Percentiles rank a stretch among this genome's conserved stretches.
These are phyloP conservation scores for Zymoseptoria ardabiliae DNA, from an alignment of 2,329 filamentous ascomycete species.

Conservation along the genomic window DNA sequence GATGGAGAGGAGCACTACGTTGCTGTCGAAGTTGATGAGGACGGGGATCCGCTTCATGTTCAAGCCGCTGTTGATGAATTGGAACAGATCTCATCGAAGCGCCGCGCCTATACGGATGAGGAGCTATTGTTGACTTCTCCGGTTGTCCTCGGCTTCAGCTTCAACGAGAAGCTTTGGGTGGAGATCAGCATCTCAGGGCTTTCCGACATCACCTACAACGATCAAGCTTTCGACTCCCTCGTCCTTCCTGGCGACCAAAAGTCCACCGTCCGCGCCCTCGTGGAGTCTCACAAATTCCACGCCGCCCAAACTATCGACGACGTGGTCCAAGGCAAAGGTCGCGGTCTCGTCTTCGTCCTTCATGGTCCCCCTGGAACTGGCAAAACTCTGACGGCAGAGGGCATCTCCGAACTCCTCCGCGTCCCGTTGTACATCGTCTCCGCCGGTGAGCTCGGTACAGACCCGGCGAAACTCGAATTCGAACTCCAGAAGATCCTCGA, in stretches of 20 bases:
- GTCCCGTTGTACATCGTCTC: constrained; percentile 78
- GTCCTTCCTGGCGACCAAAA: constrained; percentile 61
- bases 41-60: constrained; percentile 47
- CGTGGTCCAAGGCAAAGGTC: constrained; percentile 67
- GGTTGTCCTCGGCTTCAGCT: constrained; percentile 78
- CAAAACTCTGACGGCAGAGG: constrained; percentile 81
- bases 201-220: constrained; percentile 76
- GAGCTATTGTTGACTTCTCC: constrained; percentile 78
- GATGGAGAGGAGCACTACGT: constrained; percentile 45
- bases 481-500: constrained; percentile 80
- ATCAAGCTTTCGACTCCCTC: constrained; percentile 71
- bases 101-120: constrained; percentile 60
- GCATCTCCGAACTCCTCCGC: constrained; percentile 73
- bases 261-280: constrained; percentile 65
- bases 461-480: constrained; percentile 63
- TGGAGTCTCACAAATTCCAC: constrained; percentile 77
- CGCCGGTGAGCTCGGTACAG: constrained; percentile 73
- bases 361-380: constrained; percentile 82
- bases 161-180: constrained; percentile 83
- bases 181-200: constrained; percentile 77
- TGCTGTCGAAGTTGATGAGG: constrained; percentile 49
- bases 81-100: constrained; percentile 26
- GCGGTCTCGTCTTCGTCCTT: constrained; percentile 73
- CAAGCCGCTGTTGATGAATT: constrained; percentile 52
- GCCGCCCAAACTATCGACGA: constrained; percentile 74